phyloP scores from a whole-genome alignment of 768 basidiomycete species.

The Plicaturopsis crispa region DNA sequence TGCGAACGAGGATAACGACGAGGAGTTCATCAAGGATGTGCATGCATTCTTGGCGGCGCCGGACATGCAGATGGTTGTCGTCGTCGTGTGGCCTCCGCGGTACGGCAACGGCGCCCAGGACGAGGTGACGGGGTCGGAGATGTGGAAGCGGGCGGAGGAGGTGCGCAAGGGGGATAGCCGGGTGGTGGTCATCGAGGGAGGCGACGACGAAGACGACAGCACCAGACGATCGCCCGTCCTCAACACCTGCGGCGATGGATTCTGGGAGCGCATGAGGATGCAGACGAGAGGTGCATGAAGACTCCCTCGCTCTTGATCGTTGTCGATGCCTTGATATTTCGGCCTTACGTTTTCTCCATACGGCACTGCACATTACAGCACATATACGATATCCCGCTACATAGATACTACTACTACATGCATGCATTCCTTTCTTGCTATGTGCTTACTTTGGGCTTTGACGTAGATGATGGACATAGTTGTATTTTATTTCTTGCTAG shows the following conservation, averaged over 20 bases:
- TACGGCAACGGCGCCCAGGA: slow-evolving; percentile 6
- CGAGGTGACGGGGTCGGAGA: background rate
- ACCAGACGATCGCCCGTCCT: too few species aligned
- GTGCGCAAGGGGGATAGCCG: slow-evolving; percentile 9
- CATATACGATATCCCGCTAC: too few species aligned
- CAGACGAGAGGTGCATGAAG: slow-evolving; percentile 9
- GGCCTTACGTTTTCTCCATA: too few species aligned
- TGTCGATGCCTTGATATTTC: too few species aligned
- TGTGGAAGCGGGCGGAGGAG: slow-evolving; percentile 9
- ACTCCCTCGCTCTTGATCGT: slow-evolving; percentile 6
- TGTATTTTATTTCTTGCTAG: too few species aligned
- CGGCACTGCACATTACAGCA: too few species aligned
- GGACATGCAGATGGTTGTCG: slow-evolving; percentile 25
- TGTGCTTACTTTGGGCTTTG: too few species aligned
- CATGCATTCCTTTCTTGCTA: too few species aligned
- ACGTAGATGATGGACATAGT: too few species aligned
- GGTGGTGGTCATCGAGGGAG: slow-evolving; percentile 8
- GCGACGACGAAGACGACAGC: too few species aligned
- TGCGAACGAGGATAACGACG: slow-evolving; percentile 35
- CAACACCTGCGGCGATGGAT: slow-evolving; percentile 1
- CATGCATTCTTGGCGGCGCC: slow-evolving; percentile 18
- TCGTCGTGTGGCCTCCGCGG: slow-evolving; percentile 22
- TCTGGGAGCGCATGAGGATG: slow-evolving; percentile 6
- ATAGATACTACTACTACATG: too few species aligned
- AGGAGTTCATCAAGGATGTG: slow-evolving; percentile 25